Percentiles rank a stretch among this genome's conserved stretches.
Conservation (phyloP, 2,329 filamentous ascomycete genomes). For the Trichoderma polysporum region DNA sequence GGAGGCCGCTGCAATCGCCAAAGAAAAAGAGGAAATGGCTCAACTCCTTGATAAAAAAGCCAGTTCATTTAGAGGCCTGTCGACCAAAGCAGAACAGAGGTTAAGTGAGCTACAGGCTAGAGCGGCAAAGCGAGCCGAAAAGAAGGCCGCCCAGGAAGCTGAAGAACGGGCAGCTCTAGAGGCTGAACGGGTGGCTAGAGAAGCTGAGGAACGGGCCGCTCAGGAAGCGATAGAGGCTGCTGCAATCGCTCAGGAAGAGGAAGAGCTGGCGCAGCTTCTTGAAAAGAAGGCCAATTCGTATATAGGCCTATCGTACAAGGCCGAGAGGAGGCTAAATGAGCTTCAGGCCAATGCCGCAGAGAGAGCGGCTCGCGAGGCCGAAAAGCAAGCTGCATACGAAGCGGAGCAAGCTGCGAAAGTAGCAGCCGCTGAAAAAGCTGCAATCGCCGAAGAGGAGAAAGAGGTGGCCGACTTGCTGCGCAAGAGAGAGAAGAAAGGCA, state of each 20-base stretch:
- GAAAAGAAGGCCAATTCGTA: constrained; percentile 47
- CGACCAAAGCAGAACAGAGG: neutral
- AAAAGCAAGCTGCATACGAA: constrained; percentile 24
- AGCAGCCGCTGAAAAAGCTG: neutral
- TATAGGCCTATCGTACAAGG: constrained; percentile 24
- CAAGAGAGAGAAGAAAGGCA: constrained; percentile 16
- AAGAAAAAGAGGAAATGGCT: constrained; percentile 4
- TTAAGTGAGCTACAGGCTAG: neutral
- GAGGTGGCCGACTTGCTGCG: neutral
- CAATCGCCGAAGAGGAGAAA: constrained; percentile 16
- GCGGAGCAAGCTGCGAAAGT: constrained; percentile 22
- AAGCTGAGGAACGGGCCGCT: neutral
- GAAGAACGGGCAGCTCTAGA: constrained; percentile 20
- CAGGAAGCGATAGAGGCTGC: neutral
- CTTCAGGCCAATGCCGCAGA: constrained; percentile 11
- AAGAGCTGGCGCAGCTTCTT: constrained; percentile 42
- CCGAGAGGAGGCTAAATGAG: neutral
- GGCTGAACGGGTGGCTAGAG: constrained; percentile 15
- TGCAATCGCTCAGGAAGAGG: constrained; percentile 30
- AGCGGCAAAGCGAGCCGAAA: neutral
- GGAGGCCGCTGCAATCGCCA: constrained; percentile 1
- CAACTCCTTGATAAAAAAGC: neutral
- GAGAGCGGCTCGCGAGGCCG: constrained; percentile 29
- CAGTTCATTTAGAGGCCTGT: neutral
- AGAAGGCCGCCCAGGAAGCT: neutral